A percentile compares a stretch with the other conserved stretches of the same genome.
Evolutionary conservation across 2,329 filamentous ascomycete species (phyloP).

Genomic region (Venturia nashicola): DNA sequence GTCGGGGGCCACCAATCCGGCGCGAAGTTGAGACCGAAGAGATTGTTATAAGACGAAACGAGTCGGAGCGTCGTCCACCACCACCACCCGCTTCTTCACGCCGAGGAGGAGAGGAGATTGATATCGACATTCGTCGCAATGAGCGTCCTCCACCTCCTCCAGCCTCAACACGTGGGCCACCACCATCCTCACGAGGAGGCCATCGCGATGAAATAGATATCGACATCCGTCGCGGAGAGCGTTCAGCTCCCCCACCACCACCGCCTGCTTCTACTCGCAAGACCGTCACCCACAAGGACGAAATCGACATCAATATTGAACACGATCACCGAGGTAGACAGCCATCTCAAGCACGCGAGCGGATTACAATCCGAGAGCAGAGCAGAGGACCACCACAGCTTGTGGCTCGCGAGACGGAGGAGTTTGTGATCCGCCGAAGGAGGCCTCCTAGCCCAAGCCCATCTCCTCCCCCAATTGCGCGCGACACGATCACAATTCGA

Average conservation of each 20-base stretch:
- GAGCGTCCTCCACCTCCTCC: conserved; percentile 18
- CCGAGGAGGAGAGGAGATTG: conserved; percentile 33
- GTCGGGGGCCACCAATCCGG: conserved; percentile 12
- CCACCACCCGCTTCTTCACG: conserved; percentile 18
- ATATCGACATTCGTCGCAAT: conserved; percentile 27
- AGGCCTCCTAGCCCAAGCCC: conserved; percentile 25
- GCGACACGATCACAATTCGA: conserved; percentile 33
- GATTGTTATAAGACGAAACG: conserved; percentile 27
- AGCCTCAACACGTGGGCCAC: conserved; percentile 13
- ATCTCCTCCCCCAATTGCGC: conserved; percentile 21
- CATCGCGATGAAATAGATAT: conserved; percentile 3
- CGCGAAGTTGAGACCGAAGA: conserved; percentile 26
- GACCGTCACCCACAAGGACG: conserved; percentile 23
- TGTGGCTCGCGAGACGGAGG: conserved; percentile 27
- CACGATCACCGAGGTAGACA: conserved; percentile 7
- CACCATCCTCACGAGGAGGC: background rate
- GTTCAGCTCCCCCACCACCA: conserved; percentile 10
- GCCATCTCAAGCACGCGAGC: conserved; percentile 4
- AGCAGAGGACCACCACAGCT: conserved; percentile 20
- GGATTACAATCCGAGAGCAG: conserved; percentile 16
- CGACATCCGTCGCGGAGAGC: conserved; percentile 14
- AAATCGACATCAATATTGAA: conserved; percentile 16
- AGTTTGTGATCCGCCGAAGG: conserved; percentile 33
- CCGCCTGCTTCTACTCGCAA: conserved; percentile 16
- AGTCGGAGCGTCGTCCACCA: conserved; percentile 9